Percentiles rank a stretch among this genome's conserved stretches.
Conservation (phyloP, 148 eudicot species). For the Camellia lanceoleosa region DNA sequence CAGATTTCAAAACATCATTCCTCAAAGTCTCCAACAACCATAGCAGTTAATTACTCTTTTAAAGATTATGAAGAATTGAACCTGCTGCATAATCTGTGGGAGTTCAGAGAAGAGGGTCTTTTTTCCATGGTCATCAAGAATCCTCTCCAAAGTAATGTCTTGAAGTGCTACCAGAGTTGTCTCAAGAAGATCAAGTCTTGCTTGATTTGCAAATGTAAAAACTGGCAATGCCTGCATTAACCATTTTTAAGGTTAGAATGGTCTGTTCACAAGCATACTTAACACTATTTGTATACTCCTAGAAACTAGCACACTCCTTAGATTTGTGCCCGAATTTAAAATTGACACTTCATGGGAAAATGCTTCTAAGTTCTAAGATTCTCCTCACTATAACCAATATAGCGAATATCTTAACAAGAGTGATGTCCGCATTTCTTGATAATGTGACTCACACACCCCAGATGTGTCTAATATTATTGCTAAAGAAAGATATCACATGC, state of each 20-base stretch:
- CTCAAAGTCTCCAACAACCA: neutral
- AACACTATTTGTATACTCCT: neutral
- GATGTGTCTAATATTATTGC: neutral
- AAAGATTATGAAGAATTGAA: constrained; percentile 12
- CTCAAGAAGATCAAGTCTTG: constrained; percentile 82
- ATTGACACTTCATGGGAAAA: neutral
- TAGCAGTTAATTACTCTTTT: neutral
- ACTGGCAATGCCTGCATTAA: constrained; percentile 61
- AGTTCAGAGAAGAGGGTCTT: constrained; percentile 55
- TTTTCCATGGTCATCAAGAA: constrained; percentile 67
- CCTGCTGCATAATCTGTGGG: constrained; percentile 86
- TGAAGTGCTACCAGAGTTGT: constrained; percentile 75
- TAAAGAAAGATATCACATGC: too few relatives aligned
- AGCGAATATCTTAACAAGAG: neutral
- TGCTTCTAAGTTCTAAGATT: too few relatives aligned
- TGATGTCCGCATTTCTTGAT: neutral
- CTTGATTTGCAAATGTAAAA: constrained; percentile 77
- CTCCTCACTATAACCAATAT: neutral
- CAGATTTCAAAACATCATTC: neutral
- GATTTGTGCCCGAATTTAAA: neutral
- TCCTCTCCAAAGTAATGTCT: constrained; percentile 64
- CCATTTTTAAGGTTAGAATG: neutral
- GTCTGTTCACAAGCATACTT: neutral
- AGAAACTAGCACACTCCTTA: neutral
- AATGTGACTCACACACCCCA: neutral